Evolutionary conservation across 345 rosid genomes (phyloP).

Genomic region (Populus alba): DNA sequence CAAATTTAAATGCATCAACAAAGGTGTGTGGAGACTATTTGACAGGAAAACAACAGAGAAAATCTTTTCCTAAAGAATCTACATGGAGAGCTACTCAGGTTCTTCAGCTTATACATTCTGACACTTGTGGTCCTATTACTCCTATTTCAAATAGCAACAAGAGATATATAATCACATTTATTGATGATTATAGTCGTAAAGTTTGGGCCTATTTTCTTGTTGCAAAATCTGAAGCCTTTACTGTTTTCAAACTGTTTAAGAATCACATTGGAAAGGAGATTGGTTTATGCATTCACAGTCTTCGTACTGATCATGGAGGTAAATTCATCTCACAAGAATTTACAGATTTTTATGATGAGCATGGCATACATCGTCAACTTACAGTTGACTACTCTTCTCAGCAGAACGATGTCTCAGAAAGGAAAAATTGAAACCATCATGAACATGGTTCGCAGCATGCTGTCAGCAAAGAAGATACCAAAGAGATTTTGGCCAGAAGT

Average conservation of each 20-base stretch:
- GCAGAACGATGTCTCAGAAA: background rate
- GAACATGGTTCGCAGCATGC: background rate
- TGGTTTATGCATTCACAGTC: background rate
- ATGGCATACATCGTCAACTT: background rate
- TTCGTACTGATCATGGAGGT: background rate
- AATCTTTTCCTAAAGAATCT: background rate
- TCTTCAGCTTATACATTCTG: background rate
- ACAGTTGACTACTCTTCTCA: background rate
- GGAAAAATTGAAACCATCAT: background rate
- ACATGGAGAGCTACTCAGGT: background rate
- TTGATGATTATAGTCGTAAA: background rate
- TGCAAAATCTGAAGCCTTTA: background rate
- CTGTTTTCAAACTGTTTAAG: background rate
- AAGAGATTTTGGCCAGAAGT: background rate
- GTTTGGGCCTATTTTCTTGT: too few species aligned
- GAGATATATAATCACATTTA: background rate
- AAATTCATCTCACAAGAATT: background rate
- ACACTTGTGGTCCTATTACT: slow-evolving; percentile 3
- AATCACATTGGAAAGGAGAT: background rate
- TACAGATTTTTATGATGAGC: background rate
- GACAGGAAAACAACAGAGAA: background rate
- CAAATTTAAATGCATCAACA: background rate
- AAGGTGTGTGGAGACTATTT: background rate
- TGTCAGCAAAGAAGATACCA: background rate
- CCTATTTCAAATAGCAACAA: background rate